Evolutionary conservation across 192 early-diverging fungal genomes (phyloP), one percentile per base, ranked within the genome.

Genomic region (Powellomyces hirtus): DNA sequence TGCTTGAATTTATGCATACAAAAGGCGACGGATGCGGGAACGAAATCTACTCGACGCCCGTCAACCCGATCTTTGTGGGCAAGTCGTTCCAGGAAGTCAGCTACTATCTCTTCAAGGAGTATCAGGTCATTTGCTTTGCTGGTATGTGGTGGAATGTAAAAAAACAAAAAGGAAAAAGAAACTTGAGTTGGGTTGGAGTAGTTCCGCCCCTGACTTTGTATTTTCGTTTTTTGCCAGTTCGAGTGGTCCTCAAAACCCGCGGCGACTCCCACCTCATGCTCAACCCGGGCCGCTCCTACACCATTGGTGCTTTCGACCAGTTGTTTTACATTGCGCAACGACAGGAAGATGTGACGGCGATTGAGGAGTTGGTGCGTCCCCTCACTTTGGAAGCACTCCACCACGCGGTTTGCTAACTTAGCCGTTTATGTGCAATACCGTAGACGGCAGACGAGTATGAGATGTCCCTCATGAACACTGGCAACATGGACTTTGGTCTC

Each of bases 11-110:
- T 59, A 42, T 42, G 40, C 18, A 18, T 42, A 42, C 20, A n/a
- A n/a, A n/a, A n/a, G n/a, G 73, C 29, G 89, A 90, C 59, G 88
- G 88, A 0, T 81, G 77, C 2, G 83, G 83, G 36, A 90, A 90
- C 61, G 86, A 91, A 63, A 62, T 89, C 1, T 89, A 88, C 59
- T 73, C 74, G 4, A 70, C 70, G 30, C 68, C 74, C 1, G 70
- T 85, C n/a, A 81, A 85, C 38, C 58, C 75, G 2, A 67, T 79
- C 24, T 83, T 91, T 50, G 75, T 81, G n/a, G 87, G 88, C 1
- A 66, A 80, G 44, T 69, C 73, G 24, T 91, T 91, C 69, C 73
- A 75, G 14, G 78, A 83, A n/a, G 81, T 77, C 10, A 72, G 88
- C 1, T 88, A 78, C 75, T 72, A 66, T 38, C 38, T 73, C 4